Conservation (phyloP, 139 green algal species). For the Haematococcus lacustris region DNA sequence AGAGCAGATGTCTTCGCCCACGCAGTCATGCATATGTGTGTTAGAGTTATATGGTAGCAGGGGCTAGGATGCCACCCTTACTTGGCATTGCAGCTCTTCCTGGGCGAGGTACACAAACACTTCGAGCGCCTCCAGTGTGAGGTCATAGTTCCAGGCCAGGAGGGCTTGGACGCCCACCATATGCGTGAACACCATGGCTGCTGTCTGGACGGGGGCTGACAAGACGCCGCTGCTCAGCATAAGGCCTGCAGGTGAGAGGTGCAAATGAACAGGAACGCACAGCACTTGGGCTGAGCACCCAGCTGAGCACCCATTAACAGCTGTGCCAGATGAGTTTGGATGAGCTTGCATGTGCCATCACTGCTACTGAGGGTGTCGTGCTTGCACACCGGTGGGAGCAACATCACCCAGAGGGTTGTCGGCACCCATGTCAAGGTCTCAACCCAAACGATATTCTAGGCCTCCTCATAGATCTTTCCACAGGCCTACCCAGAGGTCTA, state of each 20-base stretch:
- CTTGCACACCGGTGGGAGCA: not conserved
- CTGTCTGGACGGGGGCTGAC: conserved; percentile 16
- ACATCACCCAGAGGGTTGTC: too few species aligned
- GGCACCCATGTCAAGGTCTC: not conserved
- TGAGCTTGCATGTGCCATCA: not conserved
- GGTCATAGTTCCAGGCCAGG: conserved; percentile 26
- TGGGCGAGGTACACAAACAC: conserved; percentile 18
- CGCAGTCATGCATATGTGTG: too few species aligned
- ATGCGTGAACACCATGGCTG: conserved; percentile 32
- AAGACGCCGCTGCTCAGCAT: conserved; percentile 15
- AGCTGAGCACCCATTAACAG: not conserved
- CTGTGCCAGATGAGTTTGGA: not conserved
- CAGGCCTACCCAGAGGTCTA: not conserved
- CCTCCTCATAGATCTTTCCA: too few species aligned
- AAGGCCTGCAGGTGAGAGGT: not conserved
- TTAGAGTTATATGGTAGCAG: too few species aligned
- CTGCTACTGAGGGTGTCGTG: not conserved
- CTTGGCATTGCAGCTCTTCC: conserved; percentile 23
- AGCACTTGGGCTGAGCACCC: not conserved
- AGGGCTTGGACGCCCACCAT: conserved; percentile 28
- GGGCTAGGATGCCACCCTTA: too few species aligned
- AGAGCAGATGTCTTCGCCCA: too few species aligned
- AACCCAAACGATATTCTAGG: too few species aligned
- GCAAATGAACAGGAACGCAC: not conserved
- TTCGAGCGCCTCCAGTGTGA: conserved; percentile 16